phyloP scores from a whole-genome alignment of 352 stramenopile genomes.

The Globisporangium alternatum region DNA sequence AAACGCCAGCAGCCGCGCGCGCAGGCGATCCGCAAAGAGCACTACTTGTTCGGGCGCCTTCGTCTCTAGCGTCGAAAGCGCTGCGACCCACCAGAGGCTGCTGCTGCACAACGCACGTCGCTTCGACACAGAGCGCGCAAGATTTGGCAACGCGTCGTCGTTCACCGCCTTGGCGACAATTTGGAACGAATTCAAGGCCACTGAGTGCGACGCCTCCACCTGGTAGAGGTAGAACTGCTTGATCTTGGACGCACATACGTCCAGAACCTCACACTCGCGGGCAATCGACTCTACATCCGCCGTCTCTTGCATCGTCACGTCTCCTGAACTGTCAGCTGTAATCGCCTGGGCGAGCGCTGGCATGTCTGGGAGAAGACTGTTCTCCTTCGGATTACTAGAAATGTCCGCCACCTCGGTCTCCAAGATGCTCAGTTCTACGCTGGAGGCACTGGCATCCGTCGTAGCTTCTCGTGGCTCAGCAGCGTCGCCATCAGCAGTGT shows the following conservation, averaged over 20 bases:
- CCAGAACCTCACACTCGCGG: conserved; percentile 36
- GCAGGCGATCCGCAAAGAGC: conserved; percentile 40
- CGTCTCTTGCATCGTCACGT: neutral
- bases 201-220: conserved; percentile 31
- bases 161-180: conserved; percentile 13
- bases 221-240: conserved; percentile 47
- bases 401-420: neutral
- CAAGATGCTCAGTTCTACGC: neutral
- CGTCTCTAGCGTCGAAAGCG: conserved; percentile 32
- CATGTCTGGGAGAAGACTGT: conserved; percentile 43
- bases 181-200: conserved; percentile 23
- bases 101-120: conserved; percentile 33
- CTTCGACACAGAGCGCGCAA: neutral
- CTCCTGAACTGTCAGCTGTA: conserved; percentile 12
- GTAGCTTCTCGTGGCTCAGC: neutral
- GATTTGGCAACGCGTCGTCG: conserved; percentile 4
- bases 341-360: conserved; percentile 30
- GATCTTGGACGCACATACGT: conserved; percentile 29
- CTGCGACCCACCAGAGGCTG: conserved; percentile 47
- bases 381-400: conserved; percentile 35
- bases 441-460: neutral
- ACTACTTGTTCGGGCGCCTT: conserved; percentile 16
- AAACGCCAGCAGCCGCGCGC: conserved; percentile 38
- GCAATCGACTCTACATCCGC: conserved; percentile 20
- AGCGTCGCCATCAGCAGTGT: neutral